These are phyloP conservation scores for Fennellomyces sp. DNA, from an alignment of 371 early-diverging fungal genomes.

Conservation along the genomic window DNA sequence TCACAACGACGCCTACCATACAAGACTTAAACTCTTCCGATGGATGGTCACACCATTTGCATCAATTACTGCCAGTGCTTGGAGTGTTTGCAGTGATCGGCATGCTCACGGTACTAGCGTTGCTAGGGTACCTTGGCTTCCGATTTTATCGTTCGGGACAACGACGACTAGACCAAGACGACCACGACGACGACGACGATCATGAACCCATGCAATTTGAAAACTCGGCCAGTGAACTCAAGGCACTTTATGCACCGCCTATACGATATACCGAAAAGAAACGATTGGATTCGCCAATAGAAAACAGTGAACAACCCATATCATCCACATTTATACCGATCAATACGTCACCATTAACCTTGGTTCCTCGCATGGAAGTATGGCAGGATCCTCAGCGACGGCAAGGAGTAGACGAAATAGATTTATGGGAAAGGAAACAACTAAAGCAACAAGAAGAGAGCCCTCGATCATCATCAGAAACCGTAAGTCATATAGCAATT, in stretches of 20 bases:
- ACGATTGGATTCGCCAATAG: constrained; percentile 1
- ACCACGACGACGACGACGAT: background rate
- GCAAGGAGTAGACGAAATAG: constrained; percentile 48
- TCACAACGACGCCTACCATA: constrained; percentile 8
- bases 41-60: constrained; percentile 7
- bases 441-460: background rate
- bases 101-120: constrained; percentile 17
- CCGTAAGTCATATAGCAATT: constrained; percentile 21
- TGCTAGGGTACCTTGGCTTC: constrained; percentile 28
- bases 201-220: constrained; percentile 1
- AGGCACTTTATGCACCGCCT: background rate
- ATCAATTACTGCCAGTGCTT: constrained; percentile 28
- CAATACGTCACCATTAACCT: constrained; percentile 29
- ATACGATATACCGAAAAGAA: background rate
- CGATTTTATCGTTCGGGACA: constrained; percentile 20
- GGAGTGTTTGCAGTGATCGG: constrained; percentile 44
- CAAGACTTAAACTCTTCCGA: background rate
- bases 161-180: constrained; percentile 2
- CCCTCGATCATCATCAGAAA: constrained; percentile 10
- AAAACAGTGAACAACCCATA: constrained; percentile 13
- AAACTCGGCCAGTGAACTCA: constrained; percentile 8
- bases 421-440: constrained; percentile 38
- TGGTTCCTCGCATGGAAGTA: constrained; percentile 40
- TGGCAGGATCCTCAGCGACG: constrained; percentile 38
- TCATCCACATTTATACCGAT: constrained; percentile 34